Conservation (phyloP, 2,329 filamentous ascomycete genomes). For the Cercospora nicotianae region DNA sequence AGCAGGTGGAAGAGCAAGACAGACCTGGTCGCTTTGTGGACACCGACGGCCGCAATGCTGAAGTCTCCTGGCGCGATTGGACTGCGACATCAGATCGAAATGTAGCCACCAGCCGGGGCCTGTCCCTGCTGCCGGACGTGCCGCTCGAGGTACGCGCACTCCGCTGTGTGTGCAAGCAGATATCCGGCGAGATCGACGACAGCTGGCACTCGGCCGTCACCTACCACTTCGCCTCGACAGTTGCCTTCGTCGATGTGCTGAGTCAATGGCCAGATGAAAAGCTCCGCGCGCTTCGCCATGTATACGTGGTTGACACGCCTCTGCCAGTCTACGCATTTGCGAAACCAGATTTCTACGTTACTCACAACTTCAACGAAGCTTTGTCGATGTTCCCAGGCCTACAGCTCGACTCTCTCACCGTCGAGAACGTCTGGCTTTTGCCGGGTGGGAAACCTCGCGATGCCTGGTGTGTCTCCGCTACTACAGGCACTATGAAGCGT, state of each 20-base stretch:
- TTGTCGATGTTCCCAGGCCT: constrained; percentile 9
- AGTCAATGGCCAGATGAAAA: constrained; percentile 13
- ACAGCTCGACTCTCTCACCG: constrained; percentile 9
- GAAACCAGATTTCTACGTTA: neutral
- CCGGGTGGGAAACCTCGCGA: neutral
- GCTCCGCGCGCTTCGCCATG: constrained; percentile 2
- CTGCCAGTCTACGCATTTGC: constrained; percentile 3
- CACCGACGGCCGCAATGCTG: neutral
- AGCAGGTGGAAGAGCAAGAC: neutral
- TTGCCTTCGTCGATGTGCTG: constrained; percentile 14
- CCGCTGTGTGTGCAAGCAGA: constrained; percentile 4
- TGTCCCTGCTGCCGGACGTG: neutral
- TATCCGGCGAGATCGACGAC: constrained; percentile 7
- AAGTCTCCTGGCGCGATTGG: neutral
- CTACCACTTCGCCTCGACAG: constrained; percentile 15
- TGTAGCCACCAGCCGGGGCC: neutral
- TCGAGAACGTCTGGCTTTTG: constrained; percentile 15
- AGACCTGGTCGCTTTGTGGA: neutral
- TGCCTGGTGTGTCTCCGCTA: neutral
- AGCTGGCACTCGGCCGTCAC: constrained; percentile 14
- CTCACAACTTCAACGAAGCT: constrained; percentile 4
- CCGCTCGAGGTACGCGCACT: constrained; percentile 2
- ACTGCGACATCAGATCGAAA: neutral
- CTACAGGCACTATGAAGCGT: neutral
- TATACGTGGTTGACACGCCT: constrained; percentile 8